These are phyloP conservation scores for Hericium erinaceus DNA, from an alignment of 768 basidiomycete species.

Conservation along the genomic window DNA sequence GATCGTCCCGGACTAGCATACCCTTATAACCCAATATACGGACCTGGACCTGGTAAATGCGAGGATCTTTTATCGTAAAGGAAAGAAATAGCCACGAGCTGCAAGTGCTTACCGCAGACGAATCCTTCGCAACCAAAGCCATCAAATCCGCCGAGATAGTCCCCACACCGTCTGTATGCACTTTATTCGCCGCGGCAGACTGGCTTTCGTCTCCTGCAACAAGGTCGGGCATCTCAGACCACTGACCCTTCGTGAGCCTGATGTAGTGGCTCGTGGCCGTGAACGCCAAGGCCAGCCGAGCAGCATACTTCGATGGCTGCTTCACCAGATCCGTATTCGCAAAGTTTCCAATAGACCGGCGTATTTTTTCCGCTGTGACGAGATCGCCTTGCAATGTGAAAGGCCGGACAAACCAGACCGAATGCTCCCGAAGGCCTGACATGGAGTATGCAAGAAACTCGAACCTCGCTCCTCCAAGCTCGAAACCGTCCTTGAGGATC, in stretches of 20 bases:
- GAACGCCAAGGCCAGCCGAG: slow-evolving; percentile 76
- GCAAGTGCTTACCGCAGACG: slow-evolving; percentile 46
- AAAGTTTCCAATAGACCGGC: slow-evolving; percentile 62
- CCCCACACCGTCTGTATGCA: slow-evolving; percentile 74
- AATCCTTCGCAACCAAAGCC: slow-evolving; percentile 46
- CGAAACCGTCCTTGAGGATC: slow-evolving; percentile 52
- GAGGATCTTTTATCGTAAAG: not conserved
- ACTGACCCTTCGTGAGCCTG: slow-evolving; percentile 41
- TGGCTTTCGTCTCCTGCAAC: slow-evolving; percentile 14
- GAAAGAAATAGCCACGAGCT: not conserved
- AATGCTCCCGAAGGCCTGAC: slow-evolving; percentile 69
- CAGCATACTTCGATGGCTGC: slow-evolving; percentile 71
- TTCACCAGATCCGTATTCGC: slow-evolving; percentile 21
- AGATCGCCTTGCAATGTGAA: slow-evolving; percentile 41
- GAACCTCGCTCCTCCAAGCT: slow-evolving; percentile 60
- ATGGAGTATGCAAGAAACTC: slow-evolving; percentile 79
- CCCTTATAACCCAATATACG: slow-evolving; percentile 79
- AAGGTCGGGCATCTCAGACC: slow-evolving; percentile 51
- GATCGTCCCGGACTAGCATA: slow-evolving; percentile 57
- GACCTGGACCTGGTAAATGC: slow-evolving; percentile 53
- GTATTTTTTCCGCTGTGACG: slow-evolving; percentile 50
- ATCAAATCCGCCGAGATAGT: slow-evolving; percentile 59
- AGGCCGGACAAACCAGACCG: slow-evolving; percentile 73
- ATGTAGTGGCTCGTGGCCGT: slow-evolving; percentile 74
- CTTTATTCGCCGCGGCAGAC: slow-evolving; percentile 19